Evolutionary conservation across 257 asterid species (phyloP), one percentile per base, ranked within the genome.

Genomic region (Paulownia fortunei): DNA sequence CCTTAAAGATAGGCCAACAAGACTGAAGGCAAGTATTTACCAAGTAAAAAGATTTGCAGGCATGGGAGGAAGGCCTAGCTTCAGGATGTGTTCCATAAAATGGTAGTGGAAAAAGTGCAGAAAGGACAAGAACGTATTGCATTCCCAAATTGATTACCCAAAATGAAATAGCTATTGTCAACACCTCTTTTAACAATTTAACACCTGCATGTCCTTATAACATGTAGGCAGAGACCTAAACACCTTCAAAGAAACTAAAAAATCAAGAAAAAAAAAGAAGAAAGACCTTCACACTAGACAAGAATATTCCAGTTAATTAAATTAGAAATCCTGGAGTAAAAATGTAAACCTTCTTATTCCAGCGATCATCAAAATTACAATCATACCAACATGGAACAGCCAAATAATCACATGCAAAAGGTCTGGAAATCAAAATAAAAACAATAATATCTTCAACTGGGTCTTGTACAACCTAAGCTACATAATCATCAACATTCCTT

Each of bases 301-400:
- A 18, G 62, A 64, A 47, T 5, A 34, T n/a, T 11, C 12, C 49
- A 30, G 34, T n/a, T 34, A 37, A 47, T 15, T 18, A 56, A 59
- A 60, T n/a, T 62, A 21, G n/a, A 18, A 34, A 34, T 8, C 44
- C 13, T 44, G 56, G 41, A 44, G 39, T 36, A 18, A 68, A 67
- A 51, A 16, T 65, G 51, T 24, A 58, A 51, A 58, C 52, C 64
- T 59, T 68, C 41, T 15, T 46, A 37, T 10, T 9, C 32, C 77
- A 73, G 73, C 49, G 73, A 73, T 23, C 70, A 47, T 42, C 64
- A 26, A 65, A 65, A 54, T 11, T 9, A 32, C 12, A n/a, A 55
- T 15, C 44, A 80, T 23, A 67, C 52, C 72, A 72, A 32, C 76
- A 82, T n/a, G 60, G 76, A 70, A 80, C 78, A 68, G 46, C 72